phyloP scores from a whole-genome alignment of 2,329 filamentous ascomycete genomes.

The Pseudovirgaria hyperparasitica region DNA sequence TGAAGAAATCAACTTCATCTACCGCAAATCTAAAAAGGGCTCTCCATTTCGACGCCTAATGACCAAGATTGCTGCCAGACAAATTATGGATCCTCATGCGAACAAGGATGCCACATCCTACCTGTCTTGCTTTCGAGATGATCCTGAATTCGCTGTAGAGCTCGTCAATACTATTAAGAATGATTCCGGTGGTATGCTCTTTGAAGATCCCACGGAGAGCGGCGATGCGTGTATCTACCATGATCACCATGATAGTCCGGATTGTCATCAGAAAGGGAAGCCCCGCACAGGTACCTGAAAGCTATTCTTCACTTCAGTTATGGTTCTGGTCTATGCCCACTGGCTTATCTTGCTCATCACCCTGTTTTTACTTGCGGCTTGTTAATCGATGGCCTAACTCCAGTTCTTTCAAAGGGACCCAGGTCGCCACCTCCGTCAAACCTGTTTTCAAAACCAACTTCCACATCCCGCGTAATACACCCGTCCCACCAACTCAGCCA shows the following conservation, averaged over 20 bases:
- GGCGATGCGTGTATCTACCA: slow-evolving; percentile 36
- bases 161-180: slow-evolving; percentile 39
- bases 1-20: slow-evolving; percentile 42
- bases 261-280: slow-evolving; percentile 25
- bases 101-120: slow-evolving; percentile 37
- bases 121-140: slow-evolving; percentile 35
- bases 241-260: slow-evolving; percentile 33
- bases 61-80: slow-evolving; percentile 41
- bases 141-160: slow-evolving; percentile 40
- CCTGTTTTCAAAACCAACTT: too few relatives aligned
- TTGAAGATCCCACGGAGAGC: slow-evolving; percentile 37
- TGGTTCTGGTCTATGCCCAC: too few relatives aligned
- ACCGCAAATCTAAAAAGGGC: slow-evolving; percentile 29
- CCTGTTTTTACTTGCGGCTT: too few relatives aligned
- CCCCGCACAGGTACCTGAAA: too few relatives aligned
- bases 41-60: slow-evolving; percentile 39
- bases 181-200: slow-evolving; percentile 36
- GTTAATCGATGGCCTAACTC: too few relatives aligned
- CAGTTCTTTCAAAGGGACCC: too few relatives aligned
- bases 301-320: too few relatives aligned
- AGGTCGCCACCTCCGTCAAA: too few relatives aligned
- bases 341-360: too few relatives aligned
- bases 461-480: too few relatives aligned
- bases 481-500: too few relatives aligned
- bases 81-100: slow-evolving; percentile 43